A percentile compares a stretch with the other conserved stretches of the same genome.
phyloP scores from a whole-genome alignment of 1,139 yeast genomes.

The Yamadazyma diddensiae region DNA sequence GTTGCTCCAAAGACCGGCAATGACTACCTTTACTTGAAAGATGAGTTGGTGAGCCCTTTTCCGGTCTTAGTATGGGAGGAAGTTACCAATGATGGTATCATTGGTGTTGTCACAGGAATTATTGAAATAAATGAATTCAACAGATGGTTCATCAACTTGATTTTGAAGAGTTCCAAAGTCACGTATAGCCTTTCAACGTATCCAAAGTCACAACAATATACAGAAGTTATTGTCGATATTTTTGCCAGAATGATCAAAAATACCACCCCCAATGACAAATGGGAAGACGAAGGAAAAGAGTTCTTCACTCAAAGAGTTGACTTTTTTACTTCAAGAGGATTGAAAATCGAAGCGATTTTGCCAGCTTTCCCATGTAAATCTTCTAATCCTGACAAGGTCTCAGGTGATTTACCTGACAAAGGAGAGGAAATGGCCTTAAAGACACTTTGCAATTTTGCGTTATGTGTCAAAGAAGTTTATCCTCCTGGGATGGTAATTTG shows the following conservation, averaged over 20 bases:
- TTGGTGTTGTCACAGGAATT: constrained; percentile 29
- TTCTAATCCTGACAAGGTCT: constrained; percentile 53
- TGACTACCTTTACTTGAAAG: constrained; percentile 9
- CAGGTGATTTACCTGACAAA: constrained; percentile 47
- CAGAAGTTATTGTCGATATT: constrained; percentile 18
- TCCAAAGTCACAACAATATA: constrained; percentile 1
- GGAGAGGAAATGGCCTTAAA: constrained; percentile 40
- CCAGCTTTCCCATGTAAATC: constrained; percentile 69
- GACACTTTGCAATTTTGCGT: constrained; percentile 31
- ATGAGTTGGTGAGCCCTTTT: constrained; percentile 7
- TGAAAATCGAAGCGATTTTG: constrained; percentile 52
- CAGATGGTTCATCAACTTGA: constrained; percentile 30
- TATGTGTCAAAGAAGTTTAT: constrained; percentile 36
- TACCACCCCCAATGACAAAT: constrained; percentile 44
- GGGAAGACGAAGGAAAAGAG: constrained; percentile 45
- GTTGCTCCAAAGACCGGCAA: too few species aligned
- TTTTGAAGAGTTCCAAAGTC: constrained; percentile 18
- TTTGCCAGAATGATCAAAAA: constrained; percentile 48
- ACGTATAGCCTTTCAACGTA: constrained; percentile 1
- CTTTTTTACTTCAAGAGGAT: constrained; percentile 47
- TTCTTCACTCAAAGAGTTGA: constrained; percentile 39
- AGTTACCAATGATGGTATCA: constrained; percentile 13
- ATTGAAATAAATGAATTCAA: constrained; percentile 26
- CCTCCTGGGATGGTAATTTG: constrained; percentile 54
- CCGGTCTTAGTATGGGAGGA: constrained; percentile 21